Evolutionary conservation across 1,284 basidiomycete genomes (phyloP), one percentile per base, ranked within the genome.

Genomic region (Cryptococcus maquisensis): DNA sequence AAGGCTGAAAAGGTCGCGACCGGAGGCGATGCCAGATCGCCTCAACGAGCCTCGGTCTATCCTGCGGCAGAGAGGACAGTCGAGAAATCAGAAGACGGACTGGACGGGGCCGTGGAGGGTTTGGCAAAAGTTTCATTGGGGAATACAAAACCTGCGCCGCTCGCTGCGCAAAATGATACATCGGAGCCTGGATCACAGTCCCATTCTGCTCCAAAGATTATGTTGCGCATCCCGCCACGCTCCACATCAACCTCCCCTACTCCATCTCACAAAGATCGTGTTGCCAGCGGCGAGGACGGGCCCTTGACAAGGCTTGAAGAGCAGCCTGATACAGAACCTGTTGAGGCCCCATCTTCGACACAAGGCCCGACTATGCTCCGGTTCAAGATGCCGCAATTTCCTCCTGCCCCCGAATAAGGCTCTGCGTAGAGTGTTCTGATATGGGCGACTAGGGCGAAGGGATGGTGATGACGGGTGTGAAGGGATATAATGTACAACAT

Each of bases 211-310:
- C 60, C 56, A 16, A 62, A 61, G 39, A 56, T 62, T 39, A 56
- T 65, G 23, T 56, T 67, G 12, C 59, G 63, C 21, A 62, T 67
- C 52, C 56, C 60, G 26, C 32, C 47, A 12, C 26, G 47, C 20
- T 16, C 43, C 16, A 21, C 43, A 21, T 16, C 43, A 13, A 26
- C 12, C 43, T 18, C 18, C 20, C 21, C 10, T 44, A 8, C 18
- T 44, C 15, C 43, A 9, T 12, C 9, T 20, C 42, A 32, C 28
- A 32, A 32, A 32, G 28, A 10, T 32, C 28, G 6, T 32, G 28
- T 8, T 32, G 6, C 28, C 28, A 32, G 28, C 10, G 28, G 10
- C 28, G 7, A 32, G 28, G 28, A 32, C 16, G 20, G 26, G 15
- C 23, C 39, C 42, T 26, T 36, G 20, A 16, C 39, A 21, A 15